Evolutionary conservation across 2,329 filamentous ascomycete species (phyloP).

Genomic region (Diaporthe sp.): DNA sequence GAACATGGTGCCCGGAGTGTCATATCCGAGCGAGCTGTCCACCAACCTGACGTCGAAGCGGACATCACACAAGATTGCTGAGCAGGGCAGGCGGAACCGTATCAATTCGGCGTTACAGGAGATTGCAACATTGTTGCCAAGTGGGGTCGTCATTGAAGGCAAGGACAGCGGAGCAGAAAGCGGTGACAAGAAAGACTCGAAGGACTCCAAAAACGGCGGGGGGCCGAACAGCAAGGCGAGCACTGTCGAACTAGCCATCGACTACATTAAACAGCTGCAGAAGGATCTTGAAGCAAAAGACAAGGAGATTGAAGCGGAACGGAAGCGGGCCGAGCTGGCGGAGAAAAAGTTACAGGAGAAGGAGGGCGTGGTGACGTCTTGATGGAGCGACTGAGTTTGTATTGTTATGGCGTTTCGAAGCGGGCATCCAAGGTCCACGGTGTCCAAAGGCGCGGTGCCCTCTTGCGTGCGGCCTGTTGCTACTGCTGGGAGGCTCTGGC

Average conservation of each 20-base stretch:
- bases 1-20: slow-evolving; percentile 87
- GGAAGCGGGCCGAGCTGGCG: slow-evolving; percentile 70
- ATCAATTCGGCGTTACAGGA: slow-evolving; percentile 95
- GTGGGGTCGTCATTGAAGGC: slow-evolving; percentile 25
- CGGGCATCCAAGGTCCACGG: background rate
- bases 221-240: slow-evolving; percentile 90
- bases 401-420: background rate
- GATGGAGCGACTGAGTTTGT: background rate
- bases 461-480: background rate
- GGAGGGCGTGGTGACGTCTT: background rate
- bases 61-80: slow-evolving; percentile 97
- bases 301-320: slow-evolving; percentile 74
- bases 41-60: slow-evolving; percentile 96
- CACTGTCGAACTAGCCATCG: slow-evolving; percentile 96
- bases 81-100: slow-evolving; percentile 93
- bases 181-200: slow-evolving; percentile 54
- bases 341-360: slow-evolving; percentile 65
- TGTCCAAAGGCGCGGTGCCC: background rate
- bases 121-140: slow-evolving; percentile 87
- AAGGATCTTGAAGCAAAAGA: slow-evolving; percentile 70
- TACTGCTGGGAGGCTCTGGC: background rate
- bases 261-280: slow-evolving; percentile 90
- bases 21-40: slow-evolving; percentile 89
- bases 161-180: slow-evolving; percentile 57
- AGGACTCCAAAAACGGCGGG: slow-evolving; percentile 50